Evolutionary conservation across 768 basidiomycete genomes (phyloP).

Genomic region (Tephrocybe sp.): DNA sequence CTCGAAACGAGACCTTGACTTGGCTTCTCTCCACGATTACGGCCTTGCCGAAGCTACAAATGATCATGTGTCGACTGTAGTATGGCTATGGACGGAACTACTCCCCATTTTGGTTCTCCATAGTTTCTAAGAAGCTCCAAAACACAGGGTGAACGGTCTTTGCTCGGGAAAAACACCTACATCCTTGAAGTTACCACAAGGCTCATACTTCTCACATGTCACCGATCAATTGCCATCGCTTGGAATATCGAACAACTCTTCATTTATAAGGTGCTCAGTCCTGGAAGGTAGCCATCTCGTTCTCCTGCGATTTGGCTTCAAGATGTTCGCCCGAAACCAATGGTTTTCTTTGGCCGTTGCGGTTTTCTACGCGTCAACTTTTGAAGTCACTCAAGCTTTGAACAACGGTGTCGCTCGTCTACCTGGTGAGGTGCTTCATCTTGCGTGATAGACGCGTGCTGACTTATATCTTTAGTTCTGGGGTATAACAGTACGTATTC

Average conservation of each 20-base stretch:
- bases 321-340: constrained; percentile 24
- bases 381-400: constrained; percentile 9
- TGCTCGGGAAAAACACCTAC: neutral
- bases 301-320: neutral
- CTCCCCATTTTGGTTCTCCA: no score
- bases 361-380: constrained; percentile 16
- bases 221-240: constrained; percentile 1
- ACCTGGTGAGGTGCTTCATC: constrained; percentile 27
- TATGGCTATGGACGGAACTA: no score
- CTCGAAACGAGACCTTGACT: no score
- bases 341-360: constrained; percentile 19
- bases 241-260: neutral
- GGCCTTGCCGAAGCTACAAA: no score
- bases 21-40: no score
- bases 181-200: neutral
- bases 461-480: constrained; percentile 39
- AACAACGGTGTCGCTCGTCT: constrained; percentile 38
- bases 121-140: no score
- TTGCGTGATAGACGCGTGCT: neutral
- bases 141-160: constrained; percentile 1
- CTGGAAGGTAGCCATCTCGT: neutral
- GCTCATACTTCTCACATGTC: neutral
- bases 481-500: constrained; percentile 59
- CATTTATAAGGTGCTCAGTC: neutral
- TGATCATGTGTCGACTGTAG: no score